A percentile compares a stretch with the other conserved stretches of the same genome.
These are phyloP conservation scores for Cryphonectria japonica DNA, from an alignment of 2,329 filamentous ascomycete species.

Conservation along the genomic window DNA sequence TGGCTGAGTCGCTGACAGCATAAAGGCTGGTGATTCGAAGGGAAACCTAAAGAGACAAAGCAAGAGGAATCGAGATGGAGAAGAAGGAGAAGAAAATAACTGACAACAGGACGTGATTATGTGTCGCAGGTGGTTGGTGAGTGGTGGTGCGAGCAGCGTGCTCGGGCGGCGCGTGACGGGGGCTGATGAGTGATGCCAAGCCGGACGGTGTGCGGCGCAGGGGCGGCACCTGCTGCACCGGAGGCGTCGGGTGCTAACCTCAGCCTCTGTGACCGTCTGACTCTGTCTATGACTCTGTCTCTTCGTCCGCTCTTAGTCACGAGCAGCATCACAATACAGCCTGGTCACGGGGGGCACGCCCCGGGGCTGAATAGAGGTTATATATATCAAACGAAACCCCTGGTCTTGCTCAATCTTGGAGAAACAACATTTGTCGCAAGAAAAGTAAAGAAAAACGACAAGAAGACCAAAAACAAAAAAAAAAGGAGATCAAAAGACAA, in stretches of 20 bases:
- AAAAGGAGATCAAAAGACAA: neutral
- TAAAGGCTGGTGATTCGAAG: neutral
- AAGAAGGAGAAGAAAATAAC: neutral
- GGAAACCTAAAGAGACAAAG: neutral
- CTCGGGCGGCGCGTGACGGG: constrained; percentile 1
- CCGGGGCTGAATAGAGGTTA: neutral
- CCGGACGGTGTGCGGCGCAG: constrained; percentile 12
- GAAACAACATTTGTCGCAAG: neutral
- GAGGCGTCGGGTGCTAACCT: constrained; percentile 19
- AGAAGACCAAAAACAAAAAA: neutral
- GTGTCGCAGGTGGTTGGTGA: neutral
- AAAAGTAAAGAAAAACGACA: neutral
- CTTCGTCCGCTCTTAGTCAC: neutral
- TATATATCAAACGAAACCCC: neutral
- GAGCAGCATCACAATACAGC: neutral
- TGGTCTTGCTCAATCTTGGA: neutral
- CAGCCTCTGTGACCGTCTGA: neutral
- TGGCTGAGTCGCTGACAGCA: neutral
- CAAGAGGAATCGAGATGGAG: neutral
- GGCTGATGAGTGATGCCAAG: constrained; percentile 17
- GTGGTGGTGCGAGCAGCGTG: neutral
- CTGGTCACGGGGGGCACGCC: neutral
- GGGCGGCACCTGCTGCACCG: constrained; percentile 8
- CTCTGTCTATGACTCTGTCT: neutral
- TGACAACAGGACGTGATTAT: neutral